phyloP scores from a whole-genome alignment of 164 flowering plant genomes.

The Magnolia kwangsiensis region DNA sequence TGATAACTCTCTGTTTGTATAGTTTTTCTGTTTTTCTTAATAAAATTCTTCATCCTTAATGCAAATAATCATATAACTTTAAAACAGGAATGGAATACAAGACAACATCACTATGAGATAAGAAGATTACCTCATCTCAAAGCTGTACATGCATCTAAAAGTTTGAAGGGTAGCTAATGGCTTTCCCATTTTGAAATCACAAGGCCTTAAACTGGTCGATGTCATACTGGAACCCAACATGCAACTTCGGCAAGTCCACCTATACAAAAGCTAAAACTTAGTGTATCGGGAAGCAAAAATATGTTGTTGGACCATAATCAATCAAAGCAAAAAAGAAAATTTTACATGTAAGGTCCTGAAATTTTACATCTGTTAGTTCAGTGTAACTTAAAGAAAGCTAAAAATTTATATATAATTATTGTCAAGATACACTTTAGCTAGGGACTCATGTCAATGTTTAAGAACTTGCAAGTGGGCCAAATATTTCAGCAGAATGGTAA shows the following conservation, averaged over 20 bases:
- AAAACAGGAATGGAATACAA: neutral
- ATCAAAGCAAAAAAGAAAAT: neutral
- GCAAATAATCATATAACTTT: too few species aligned
- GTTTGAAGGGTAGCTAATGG: constrained; percentile 58
- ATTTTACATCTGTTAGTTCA: too few species aligned
- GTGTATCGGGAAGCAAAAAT: neutral
- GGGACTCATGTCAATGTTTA: too few species aligned
- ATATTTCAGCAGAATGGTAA: too few species aligned
- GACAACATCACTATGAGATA: neutral
- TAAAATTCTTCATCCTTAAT: too few species aligned
- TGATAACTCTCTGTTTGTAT: neutral
- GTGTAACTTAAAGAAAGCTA: too few species aligned
- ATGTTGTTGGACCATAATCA: neutral
- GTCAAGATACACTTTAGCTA: too few species aligned
- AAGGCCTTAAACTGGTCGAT: constrained; percentile 66
- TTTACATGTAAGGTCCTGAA: neutral
- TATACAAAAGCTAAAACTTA: constrained; percentile 19
- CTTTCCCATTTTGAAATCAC: constrained; percentile 91
- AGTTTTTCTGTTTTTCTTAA: too few species aligned
- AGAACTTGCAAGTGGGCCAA: too few species aligned
- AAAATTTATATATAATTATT: too few species aligned
- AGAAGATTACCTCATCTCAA: constrained; percentile 58
- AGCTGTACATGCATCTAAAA: constrained; percentile 66
- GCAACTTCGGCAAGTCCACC: constrained; percentile 86
- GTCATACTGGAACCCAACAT: constrained; percentile 49